phyloP scores from a whole-genome alignment of 306 rosid species.

The Phaseolus lunatus region DNA sequence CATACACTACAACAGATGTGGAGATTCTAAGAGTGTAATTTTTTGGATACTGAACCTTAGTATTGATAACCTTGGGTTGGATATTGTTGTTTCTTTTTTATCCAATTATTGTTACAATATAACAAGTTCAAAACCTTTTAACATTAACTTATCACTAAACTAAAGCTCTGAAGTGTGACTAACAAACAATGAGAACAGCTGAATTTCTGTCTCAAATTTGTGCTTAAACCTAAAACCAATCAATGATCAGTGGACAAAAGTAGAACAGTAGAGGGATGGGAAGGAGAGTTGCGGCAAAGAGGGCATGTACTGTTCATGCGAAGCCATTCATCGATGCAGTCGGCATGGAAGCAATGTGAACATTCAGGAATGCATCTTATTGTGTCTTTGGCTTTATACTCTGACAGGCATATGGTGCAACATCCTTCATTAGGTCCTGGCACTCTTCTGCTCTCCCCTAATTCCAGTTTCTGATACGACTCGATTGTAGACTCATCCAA shows the following conservation, averaged over 20 bases:
- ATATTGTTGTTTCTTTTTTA: not conserved
- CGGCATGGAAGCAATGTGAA: conserved; percentile 76
- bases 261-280: conserved; percentile 49
- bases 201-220: not conserved
- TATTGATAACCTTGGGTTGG: not conserved
- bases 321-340: conserved; percentile 81
- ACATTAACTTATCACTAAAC: not conserved
- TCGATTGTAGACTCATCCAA: conserved; percentile 72
- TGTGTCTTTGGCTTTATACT: conserved; percentile 67
- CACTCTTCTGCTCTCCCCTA: conserved; percentile 71
- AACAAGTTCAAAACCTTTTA: not conserved
- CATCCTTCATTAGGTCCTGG: conserved; percentile 64
- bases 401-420: conserved; percentile 77
- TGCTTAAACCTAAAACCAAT: not conserved
- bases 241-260: conserved; percentile 31
- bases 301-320: conserved; percentile 67
- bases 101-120: not conserved
- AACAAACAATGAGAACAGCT: not conserved
- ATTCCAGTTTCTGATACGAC: conserved; percentile 65
- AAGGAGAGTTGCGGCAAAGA: conserved; percentile 68
- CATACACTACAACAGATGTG: too few relatives aligned
- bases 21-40: too few relatives aligned
- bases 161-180: not conserved
- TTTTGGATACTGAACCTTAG: too few relatives aligned
- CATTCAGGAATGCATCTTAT: conserved; percentile 82